Evolutionary conservation across 768 basidiomycete species (phyloP).

Genomic region (Nidula microcarpa): DNA sequence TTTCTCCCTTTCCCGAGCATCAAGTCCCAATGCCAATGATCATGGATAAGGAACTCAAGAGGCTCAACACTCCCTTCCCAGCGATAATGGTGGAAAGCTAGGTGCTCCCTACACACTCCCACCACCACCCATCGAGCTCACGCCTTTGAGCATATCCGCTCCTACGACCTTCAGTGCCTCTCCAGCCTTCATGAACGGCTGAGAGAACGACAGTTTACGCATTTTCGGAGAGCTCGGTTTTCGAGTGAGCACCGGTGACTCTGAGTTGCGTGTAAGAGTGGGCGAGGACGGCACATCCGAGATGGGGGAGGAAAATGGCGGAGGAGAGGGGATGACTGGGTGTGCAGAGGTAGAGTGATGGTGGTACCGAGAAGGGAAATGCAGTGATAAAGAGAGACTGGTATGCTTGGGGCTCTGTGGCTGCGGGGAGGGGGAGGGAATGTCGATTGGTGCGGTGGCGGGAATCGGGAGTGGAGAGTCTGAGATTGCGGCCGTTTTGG

Average conservation of each 20-base stretch:
- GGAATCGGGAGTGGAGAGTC: neutral
- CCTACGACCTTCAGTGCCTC: conserved; percentile 2
- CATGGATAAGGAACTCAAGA: too few relatives aligned
- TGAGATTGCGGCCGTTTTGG: neutral
- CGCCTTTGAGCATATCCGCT: conserved; percentile 39
- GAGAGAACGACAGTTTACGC: conserved; percentile 23
- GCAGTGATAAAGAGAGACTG: neutral
- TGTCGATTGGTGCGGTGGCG: neutral
- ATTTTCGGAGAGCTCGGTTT: conserved; percentile 4
- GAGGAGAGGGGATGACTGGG: neutral
- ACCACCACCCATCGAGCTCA: conserved; percentile 24
- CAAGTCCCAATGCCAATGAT: too few relatives aligned
- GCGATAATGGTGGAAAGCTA: too few relatives aligned
- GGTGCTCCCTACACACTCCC: neutral
- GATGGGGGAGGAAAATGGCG: conserved; percentile 1
- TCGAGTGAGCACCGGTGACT: neutral
- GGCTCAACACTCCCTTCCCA: too few relatives aligned
- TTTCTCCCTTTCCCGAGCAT: too few relatives aligned
- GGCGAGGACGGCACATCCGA: conserved; percentile 12
- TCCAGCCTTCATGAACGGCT: conserved; percentile 23
- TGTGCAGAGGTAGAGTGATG: neutral
- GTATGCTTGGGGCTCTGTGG: neutral
- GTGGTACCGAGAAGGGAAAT: neutral
- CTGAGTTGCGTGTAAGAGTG: neutral
- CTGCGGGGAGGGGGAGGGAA: neutral